Conservation (phyloP, 2,329 filamentous ascomycete species). For the Lasiodiplodia citricola region DNA sequence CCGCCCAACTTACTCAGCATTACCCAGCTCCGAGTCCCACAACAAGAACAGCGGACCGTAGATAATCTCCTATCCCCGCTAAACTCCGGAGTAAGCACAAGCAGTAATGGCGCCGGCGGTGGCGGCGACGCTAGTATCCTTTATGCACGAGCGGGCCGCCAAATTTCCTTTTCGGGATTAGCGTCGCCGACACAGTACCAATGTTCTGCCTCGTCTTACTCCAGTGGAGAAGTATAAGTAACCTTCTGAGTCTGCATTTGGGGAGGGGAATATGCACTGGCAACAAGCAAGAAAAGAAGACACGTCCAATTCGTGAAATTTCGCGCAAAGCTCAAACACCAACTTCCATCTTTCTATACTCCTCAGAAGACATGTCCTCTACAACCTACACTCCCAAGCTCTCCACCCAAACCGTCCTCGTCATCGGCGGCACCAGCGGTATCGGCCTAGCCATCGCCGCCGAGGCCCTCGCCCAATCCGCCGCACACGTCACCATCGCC, state of each 20-base stretch:
- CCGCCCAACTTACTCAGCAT: no score
- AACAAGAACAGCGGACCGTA: no score
- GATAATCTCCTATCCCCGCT: no score
- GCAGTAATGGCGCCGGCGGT: no score
- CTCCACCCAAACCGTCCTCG: conserved; percentile 54
- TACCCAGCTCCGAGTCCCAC: no score
- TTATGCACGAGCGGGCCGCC: conserved; percentile 3
- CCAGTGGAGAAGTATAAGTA: background rate
- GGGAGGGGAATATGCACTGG: no score
- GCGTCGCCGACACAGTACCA: background rate
- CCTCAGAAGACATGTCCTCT: background rate
- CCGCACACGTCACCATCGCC: conserved; percentile 60
- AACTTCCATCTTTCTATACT: background rate
- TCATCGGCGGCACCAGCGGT: conserved; percentile 68
- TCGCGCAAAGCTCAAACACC: background rate
- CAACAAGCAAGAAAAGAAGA: no score
- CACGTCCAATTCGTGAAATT: no score
- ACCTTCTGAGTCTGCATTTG: no score
- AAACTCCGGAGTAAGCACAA: no score
- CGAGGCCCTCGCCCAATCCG: conserved; percentile 60
- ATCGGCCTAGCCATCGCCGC: conserved; percentile 68
- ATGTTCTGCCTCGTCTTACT: background rate
- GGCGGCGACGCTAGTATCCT: background rate
- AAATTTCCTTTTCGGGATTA: background rate
- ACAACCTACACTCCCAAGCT: conserved; percentile 51